A percentile compares a stretch with the other conserved stretches of the same genome.
These are phyloP conservation scores for Cudoniella acicularis DNA, from an alignment of 495 filamentous ascomycete genomes.

Conservation along the genomic window DNA sequence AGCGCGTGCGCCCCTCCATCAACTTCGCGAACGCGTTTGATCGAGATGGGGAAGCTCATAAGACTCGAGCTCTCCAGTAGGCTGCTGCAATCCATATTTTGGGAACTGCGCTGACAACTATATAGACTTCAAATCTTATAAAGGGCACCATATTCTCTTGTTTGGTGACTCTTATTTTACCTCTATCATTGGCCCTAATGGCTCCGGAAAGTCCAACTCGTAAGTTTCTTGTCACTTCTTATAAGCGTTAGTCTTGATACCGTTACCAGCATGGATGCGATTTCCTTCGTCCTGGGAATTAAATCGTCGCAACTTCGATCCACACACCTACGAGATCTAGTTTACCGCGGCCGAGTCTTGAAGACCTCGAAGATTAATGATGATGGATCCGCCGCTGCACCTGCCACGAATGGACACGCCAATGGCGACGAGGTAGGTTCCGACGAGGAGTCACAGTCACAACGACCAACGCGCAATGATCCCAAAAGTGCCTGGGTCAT, in stretches of 20 bases:
- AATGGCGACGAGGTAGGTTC: constrained; percentile 53
- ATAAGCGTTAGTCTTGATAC: constrained; percentile 6
- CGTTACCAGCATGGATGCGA: constrained; percentile 85
- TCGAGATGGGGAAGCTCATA: constrained; percentile 77
- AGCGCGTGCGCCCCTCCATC: constrained; percentile 16
- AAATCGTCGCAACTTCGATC: constrained; percentile 97
- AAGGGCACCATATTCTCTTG: constrained; percentile 86
- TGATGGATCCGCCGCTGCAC: constrained; percentile 67
- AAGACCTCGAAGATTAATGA: constrained; percentile 86
- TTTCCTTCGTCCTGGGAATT: constrained; percentile 97
- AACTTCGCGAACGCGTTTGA: constrained; percentile 12
- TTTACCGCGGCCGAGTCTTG: constrained; percentile 93
- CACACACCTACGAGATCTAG: constrained; percentile 87
- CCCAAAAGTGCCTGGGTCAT: constrained; percentile 96
- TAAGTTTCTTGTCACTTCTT: constrained; percentile 39
- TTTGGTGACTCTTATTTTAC: constrained; percentile 99
- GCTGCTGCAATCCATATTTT: constrained; percentile 24
- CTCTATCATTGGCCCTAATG: constrained; percentile 98
- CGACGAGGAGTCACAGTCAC: constrained; percentile 50
- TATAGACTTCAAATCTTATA: constrained; percentile 98
- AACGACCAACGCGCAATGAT: constrained; percentile 57
- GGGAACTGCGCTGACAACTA: background rate
- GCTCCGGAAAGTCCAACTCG: constrained; percentile 99
- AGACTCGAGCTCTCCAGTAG: constrained; percentile 91
- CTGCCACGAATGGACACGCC: constrained; percentile 50